Evolutionary conservation across 768 basidiomycete genomes (phyloP).

Genomic region (Leccinum disarticulatum): DNA sequence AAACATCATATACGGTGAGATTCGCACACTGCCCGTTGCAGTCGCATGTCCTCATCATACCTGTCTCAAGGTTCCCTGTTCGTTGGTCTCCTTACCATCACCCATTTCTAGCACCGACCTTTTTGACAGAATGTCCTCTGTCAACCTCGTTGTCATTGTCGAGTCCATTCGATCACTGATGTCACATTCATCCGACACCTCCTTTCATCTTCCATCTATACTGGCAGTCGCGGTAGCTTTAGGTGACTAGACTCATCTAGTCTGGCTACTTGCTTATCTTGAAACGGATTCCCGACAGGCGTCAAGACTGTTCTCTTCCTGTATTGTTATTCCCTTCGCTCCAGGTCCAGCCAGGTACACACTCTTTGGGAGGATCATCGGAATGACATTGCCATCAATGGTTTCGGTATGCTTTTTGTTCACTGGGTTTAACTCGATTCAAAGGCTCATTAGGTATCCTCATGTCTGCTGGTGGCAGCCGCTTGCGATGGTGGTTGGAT

Average conservation of each 20-base stretch:
- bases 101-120: background rate
- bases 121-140: constrained; percentile 76
- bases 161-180: constrained; percentile 78
- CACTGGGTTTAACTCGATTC: background rate
- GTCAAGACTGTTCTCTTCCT: constrained; percentile 86
- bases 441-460: constrained; percentile 56
- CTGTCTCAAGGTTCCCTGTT: constrained; percentile 47
- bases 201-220: constrained; percentile 80
- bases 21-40: background rate
- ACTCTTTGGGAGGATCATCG: constrained; percentile 96
- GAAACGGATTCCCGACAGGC: constrained; percentile 38
- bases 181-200: constrained; percentile 51
- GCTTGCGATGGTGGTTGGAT: constrained; percentile 80
- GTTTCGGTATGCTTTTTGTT: constrained; percentile 51
- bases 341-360: constrained; percentile 85
- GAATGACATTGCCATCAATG: constrained; percentile 84
- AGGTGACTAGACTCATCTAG: constrained; percentile 34
- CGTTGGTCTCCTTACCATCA: constrained; percentile 1
- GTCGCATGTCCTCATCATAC: constrained; percentile 4
- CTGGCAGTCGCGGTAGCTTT: constrained; percentile 82
- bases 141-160: constrained; percentile 89
- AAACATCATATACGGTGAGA: constrained; percentile 78
- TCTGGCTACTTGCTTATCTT: background rate
- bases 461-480: constrained; percentile 82
- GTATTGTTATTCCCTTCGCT: constrained; percentile 79